A percentile compares a stretch with the other conserved stretches of the same genome.
phyloP scores from a whole-genome alignment of 257 asterid species.

The Lantana camara region DNA sequence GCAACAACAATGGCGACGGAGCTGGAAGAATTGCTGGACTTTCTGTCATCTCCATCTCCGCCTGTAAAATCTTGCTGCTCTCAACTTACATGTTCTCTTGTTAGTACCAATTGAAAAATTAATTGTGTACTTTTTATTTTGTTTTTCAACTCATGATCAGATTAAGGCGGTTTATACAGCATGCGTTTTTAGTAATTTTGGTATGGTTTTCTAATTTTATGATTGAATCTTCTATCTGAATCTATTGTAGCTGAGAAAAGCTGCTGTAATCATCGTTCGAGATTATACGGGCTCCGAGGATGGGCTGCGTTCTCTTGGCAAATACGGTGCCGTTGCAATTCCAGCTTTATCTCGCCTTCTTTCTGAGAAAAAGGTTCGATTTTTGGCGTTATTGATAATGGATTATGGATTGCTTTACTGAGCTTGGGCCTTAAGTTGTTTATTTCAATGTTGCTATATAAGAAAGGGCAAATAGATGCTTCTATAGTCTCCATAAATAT shows the following conservation, averaged over 20 bases:
- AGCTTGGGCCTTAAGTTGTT: constrained; percentile 8
- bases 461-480: too few relatives aligned
- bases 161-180: background rate
- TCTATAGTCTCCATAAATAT: too few relatives aligned
- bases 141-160: background rate
- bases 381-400: background rate
- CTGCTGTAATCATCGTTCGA: constrained; percentile 80
- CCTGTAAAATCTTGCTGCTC: constrained; percentile 46
- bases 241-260: constrained; percentile 61
- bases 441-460: background rate
- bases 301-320: constrained; percentile 73
- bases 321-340: constrained; percentile 49
- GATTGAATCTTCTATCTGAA: background rate
- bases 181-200: background rate
- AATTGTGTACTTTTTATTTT: background rate
- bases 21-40: constrained; percentile 84
- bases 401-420: background rate
- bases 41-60: constrained; percentile 80
- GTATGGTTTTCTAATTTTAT: background rate
- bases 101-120: background rate
- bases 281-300: constrained; percentile 96
- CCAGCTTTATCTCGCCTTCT: constrained; percentile 69
- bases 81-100: background rate
- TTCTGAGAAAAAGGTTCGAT: constrained; percentile 70
- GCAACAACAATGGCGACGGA: constrained; percentile 78